Evolutionary conservation across 805 yeast species (phyloP).

Genomic region (Jamesozyma hellenica): DNA sequence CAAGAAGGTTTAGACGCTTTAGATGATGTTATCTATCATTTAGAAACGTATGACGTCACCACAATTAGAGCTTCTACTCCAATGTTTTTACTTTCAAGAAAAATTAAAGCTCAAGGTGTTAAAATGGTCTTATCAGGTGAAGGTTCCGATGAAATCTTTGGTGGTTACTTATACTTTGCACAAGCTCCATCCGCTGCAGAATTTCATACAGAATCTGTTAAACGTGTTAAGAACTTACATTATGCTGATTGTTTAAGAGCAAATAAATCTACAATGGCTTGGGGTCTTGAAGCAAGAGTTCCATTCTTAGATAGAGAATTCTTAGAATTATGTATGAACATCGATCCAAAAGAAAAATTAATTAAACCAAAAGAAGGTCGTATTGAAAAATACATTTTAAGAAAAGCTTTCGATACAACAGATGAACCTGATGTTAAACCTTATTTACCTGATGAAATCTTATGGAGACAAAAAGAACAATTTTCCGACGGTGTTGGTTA

Average conservation of each 20-base stretch:
- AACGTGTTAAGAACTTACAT: constrained; percentile 95
- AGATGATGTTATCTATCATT: constrained; percentile 85
- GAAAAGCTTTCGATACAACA: constrained; percentile 94
- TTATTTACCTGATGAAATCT: constrained; percentile 89
- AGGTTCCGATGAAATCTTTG: constrained; percentile 98
- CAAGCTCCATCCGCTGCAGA: constrained; percentile 88
- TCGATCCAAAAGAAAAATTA: constrained; percentile 85
- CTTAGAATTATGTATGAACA: constrained; percentile 86
- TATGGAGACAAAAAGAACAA: constrained; percentile 99
- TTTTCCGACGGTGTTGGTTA: constrained; percentile 99
- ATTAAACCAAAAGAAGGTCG: constrained; percentile 60
- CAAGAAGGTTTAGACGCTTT: constrained; percentile 96
- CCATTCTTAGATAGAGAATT: constrained; percentile 95
- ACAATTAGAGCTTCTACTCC: constrained; percentile 99
- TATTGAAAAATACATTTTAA: constrained; percentile 90
- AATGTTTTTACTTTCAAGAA: constrained; percentile 90
- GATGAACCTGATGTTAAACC: constrained; percentile 72
- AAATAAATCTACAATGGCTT: constrained; percentile 98
- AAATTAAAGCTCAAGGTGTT: constrained; percentile 98
- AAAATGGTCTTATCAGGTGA: constrained; percentile 99
- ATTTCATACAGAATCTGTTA: constrained; percentile 91
- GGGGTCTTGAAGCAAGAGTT: constrained; percentile 99
- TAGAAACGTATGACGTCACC: constrained; percentile 97
- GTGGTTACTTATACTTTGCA: constrained; percentile 96
- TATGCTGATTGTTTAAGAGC: constrained; percentile 97